Evolutionary conservation across 2,329 filamentous ascomycete genomes (phyloP).

Genomic region (Trichoderma sp.): DNA sequence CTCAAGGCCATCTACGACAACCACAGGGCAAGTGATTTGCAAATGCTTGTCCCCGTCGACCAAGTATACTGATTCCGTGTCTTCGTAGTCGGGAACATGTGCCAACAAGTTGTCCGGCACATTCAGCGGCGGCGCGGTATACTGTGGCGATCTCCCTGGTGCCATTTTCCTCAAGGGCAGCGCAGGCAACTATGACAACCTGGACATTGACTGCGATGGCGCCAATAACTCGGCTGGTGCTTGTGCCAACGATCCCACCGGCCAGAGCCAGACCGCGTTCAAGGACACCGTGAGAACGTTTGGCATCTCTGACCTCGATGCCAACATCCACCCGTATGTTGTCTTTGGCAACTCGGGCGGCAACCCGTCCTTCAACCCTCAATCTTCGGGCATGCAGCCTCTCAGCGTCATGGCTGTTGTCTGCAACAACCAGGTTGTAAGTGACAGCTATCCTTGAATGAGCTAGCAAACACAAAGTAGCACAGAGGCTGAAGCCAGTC

Average conservation of each 20-base stretch:
- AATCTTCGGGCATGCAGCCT: slow-evolving; percentile 12
- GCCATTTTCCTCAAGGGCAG: slow-evolving; percentile 39
- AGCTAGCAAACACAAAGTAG: too few species aligned
- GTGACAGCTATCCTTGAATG: not conserved
- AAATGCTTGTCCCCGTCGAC: not conserved
- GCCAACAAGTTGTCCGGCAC: slow-evolving; percentile 32
- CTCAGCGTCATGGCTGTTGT: slow-evolving; percentile 28
- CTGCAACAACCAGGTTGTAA: slow-evolving; percentile 28
- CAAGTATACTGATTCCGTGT: not conserved
- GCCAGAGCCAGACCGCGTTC: slow-evolving; percentile 27
- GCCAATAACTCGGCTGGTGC: slow-evolving; percentile 27
- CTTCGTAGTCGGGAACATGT: slow-evolving; percentile 37
- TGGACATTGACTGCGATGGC: slow-evolving; percentile 28
- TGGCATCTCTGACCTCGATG: slow-evolving; percentile 27
- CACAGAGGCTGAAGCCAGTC: not conserved
- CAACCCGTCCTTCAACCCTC: slow-evolving; percentile 23
- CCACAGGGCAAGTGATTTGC: slow-evolving; percentile 18
- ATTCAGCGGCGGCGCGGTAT: slow-evolving; percentile 28
- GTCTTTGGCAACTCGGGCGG: slow-evolving; percentile 25
- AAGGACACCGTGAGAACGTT: slow-evolving; percentile 24
- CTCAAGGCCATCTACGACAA: slow-evolving; percentile 29
- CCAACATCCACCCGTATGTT: slow-evolving; percentile 28
- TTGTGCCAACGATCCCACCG: slow-evolving; percentile 27
- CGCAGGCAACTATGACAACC: slow-evolving; percentile 27
- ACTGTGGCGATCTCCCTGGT: slow-evolving; percentile 41